Evolutionary conservation across 495 filamentous ascomycete species (phyloP), one percentile per base, ranked within the genome.

Genomic region (Pyrenula aspistea): DNA sequence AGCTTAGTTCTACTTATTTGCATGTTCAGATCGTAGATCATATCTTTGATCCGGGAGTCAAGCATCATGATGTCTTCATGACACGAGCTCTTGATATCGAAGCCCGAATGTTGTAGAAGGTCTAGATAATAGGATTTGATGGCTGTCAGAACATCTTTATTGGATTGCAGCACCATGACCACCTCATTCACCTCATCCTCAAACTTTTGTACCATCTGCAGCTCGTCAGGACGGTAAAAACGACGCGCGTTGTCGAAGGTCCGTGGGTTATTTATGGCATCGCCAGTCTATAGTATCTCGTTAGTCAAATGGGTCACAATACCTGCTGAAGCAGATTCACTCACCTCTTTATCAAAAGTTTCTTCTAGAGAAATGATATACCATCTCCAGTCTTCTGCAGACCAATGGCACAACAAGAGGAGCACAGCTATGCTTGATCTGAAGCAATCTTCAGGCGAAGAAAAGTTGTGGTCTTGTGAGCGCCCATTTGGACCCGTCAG

Each of bases 301-400:
- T n/a, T n/a, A n/a, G n/a, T n/a, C n/a, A n/a, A 22, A 2, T 64
- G 56, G 12, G 19, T 51, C 23, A 24, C 19, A 19, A 19, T 19
- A 49, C 24, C 1, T 15, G 47, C 36, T 11, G 42, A 48, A 19
- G 19, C 42, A 48, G 11, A 36, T 20, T 12, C 24, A 51, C 63
- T 20, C 60, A 70, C 67, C 56, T 68, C 60, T 42, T 59, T 54
- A 24, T 73, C 67, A 21, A 74, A 61, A 0, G 51, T 58, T 11
- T 66, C 62, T 53, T 77, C 73, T 0, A 77, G 61, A 60, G 60
- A 71, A 12, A 64, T 52, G 50, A 77, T 64, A 58, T 76, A 71
- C 58, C 60, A 63, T 25, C 71, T 61, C 74, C 74, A 77, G 25
- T 71, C 67, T 50, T 72, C 68, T 0, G 53, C 64, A 12, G 74